Evolutionary conservation across 1,139 yeast species (phyloP).

Genomic region (Candida albicans): DNA sequence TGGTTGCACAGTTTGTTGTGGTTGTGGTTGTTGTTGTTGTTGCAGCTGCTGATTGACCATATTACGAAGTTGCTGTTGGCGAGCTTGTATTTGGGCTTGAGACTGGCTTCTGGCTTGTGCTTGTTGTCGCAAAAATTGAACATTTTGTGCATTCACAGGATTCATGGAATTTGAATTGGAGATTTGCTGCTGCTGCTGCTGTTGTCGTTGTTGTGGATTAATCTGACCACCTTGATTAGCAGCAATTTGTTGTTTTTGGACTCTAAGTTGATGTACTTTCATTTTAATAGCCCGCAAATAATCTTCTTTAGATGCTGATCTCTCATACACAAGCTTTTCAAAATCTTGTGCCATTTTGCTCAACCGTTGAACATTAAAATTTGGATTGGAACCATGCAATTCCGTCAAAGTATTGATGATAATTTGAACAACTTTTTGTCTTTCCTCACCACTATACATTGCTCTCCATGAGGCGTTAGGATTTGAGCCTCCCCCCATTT

Average conservation of each 20-base stretch:
- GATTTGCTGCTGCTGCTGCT: slow-evolving; percentile 12
- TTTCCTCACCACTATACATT: slow-evolving; percentile 38
- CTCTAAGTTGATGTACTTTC: slow-evolving; percentile 40
- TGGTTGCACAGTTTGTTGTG: slow-evolving; percentile 1
- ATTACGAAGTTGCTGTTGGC: slow-evolving; percentile 19
- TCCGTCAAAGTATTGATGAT: slow-evolving; percentile 42
- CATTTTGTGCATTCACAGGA: slow-evolving; percentile 14
- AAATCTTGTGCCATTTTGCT: slow-evolving; percentile 46
- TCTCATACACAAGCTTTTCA: slow-evolving; percentile 44
- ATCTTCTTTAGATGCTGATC: slow-evolving; percentile 41
- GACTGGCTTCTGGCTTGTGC: slow-evolving; percentile 51
- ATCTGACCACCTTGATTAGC: slow-evolving; percentile 7
- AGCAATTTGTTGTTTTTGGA: slow-evolving; percentile 12
- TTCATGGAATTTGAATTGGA: slow-evolving; percentile 6
- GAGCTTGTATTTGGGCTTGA: slow-evolving; percentile 36
- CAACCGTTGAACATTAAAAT: slow-evolving; percentile 40
- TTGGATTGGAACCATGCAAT: slow-evolving; percentile 33
- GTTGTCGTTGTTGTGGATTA: slow-evolving; percentile 8
- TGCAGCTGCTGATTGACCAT: slow-evolving; percentile 15
- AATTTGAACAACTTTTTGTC: slow-evolving; percentile 45
- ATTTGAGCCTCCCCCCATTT: slow-evolving; percentile 5
- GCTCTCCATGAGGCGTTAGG: slow-evolving; percentile 32
- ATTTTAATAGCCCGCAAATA: slow-evolving; percentile 40
- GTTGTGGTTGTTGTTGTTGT: slow-evolving; percentile 18
- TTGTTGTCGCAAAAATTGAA: slow-evolving; percentile 46